phyloP scores from a whole-genome alignment of 305 asterid genomes.

The Fraxinus ornus region DNA sequence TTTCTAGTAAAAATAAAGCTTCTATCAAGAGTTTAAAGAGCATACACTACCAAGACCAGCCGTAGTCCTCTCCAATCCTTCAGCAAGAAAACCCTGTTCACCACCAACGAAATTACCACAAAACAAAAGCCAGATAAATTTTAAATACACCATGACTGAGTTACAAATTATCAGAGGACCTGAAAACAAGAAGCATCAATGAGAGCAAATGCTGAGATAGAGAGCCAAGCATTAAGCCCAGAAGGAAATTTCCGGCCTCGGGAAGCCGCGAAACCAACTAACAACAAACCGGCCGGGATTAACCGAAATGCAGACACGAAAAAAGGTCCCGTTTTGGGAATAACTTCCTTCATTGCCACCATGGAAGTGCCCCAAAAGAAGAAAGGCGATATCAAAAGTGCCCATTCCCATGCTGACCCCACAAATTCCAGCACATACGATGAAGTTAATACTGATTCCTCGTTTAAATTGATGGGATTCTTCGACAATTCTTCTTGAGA shows the following conservation, averaged over 20 bases:
- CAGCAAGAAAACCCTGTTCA: constrained; percentile 90
- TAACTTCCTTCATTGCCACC: constrained; percentile 96
- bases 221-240: constrained; percentile 79
- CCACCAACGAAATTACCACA: constrained; percentile 24
- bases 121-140: constrained; percentile 7
- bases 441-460: constrained; percentile 28
- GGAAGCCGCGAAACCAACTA: constrained; percentile 70
- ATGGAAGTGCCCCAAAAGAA: constrained; percentile 99
- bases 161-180: constrained; percentile 42
- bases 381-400: constrained; percentile 78
- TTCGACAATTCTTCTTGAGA: constrained; percentile 34
- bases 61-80: constrained; percentile 91
- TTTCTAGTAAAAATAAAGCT: neutral
- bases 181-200: constrained; percentile 92
- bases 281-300: constrained; percentile 73
- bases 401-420: constrained; percentile 57
- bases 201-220: constrained; percentile 68
- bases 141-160: neutral
- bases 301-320: constrained; percentile 82
- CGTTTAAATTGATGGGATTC: constrained; percentile 27
- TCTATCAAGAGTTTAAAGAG: constrained; percentile 29
- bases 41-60: constrained; percentile 99
- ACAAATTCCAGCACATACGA: constrained; percentile 32
- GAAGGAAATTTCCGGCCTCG: constrained; percentile 68
- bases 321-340: constrained; percentile 84